Base-by-base conservation (phyloP, 495 filamentous ascomycete genomes). In the Thermochaetoides thermophila region DNA sequence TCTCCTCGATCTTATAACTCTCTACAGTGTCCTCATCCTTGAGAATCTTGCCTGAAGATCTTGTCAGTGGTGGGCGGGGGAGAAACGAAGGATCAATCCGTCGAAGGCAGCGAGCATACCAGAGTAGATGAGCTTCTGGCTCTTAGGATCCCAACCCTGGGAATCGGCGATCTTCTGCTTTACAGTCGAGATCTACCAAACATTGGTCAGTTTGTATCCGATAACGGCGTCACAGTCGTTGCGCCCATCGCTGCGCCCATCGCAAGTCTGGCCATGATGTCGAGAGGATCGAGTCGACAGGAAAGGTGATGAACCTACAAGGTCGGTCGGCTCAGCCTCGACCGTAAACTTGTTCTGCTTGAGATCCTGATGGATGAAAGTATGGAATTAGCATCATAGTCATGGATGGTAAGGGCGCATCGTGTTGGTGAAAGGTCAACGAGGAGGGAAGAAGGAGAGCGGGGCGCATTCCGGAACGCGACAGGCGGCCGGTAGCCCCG, bases 271-370 rank as follows among this genome's bases (percentile, higher is more conserved):
- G n/a, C n/a, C n/a, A n/a, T n/a, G n/a, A n/a, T n/a, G n/a, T n/a
- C n/a, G 38, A 18, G 34, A 38, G 40, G 28, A 29, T 26, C 35
- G 34, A 44, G 31, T 24, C 6, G 21, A 24, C 11, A 6, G 21
- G 21, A 24, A 11, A 36, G 44, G 49, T 42, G 48, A 48, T 43
- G 47, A 53, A 59, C 80, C 45, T 80, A 95, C 86, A 48, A 81
- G 82, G 52, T 93, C 85, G 37, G 80, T 78, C 34, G 86, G 84
- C 55, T 96, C 89, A 38, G 78, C 82, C 45, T 96, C 87, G 61
- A 97, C 76, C 38, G 74, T 69, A 57, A 97, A 97, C 69, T 94
- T 95, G 51, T 94, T 82, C 55, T 96, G 87, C 66, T 94, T 95
- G 49, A 97, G 68, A 61, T 97, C 89, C 85, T 91, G 42, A 20